Evolutionary conservation across 352 stramenopile genomes (phyloP), one percentile per base, ranked within the genome.

Genomic region (Phytophthora crassamura): DNA sequence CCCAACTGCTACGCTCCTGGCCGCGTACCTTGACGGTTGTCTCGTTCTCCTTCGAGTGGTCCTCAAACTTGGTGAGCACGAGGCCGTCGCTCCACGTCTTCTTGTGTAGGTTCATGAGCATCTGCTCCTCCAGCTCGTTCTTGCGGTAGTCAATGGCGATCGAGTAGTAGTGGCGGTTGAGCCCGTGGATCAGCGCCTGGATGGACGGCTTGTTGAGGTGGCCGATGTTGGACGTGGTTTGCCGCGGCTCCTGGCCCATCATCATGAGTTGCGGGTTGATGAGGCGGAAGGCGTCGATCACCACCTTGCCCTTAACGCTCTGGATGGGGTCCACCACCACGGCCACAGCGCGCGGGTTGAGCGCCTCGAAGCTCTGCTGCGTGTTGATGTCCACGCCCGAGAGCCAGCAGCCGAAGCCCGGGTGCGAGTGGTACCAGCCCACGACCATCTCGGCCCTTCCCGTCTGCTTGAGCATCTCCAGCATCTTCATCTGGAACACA

Each of bases 291-390:
- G 97, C 98, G 74, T 99, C 98, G 77, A 99, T 99, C 30, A 99
- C 98, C 16, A 99, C 96, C 67, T 99, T 99, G 50, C 97, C 97
- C 81, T 99, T 99, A 41, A 99, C 97, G 82, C 84, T 97, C 79
- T 99, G 97, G 72, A 99, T 99, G 15, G 98, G 98, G 83, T 99
- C 98, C 40, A 99, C 95, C n/a, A 99, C 98, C 12, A 99, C 87
- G 12, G 97, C 97, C 16, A 99, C 97, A 2, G 96, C 97, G 33
- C 98, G 90, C 18, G 82, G 78, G 85, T 99, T 99, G n/a, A 99
- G 82, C 14, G 95, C 92, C 78, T 99, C 98, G 72, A 99, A 99
- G 59, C 90, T 97, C 80, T 97, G 95, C 76, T 99, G 98, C 35
- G 98, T 99, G 78, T 99, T 99, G 71, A 99, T 99, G 81, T 99